phyloP scores from a whole-genome alignment of 345 rosid species.

The Hirschfeldia incana region DNA sequence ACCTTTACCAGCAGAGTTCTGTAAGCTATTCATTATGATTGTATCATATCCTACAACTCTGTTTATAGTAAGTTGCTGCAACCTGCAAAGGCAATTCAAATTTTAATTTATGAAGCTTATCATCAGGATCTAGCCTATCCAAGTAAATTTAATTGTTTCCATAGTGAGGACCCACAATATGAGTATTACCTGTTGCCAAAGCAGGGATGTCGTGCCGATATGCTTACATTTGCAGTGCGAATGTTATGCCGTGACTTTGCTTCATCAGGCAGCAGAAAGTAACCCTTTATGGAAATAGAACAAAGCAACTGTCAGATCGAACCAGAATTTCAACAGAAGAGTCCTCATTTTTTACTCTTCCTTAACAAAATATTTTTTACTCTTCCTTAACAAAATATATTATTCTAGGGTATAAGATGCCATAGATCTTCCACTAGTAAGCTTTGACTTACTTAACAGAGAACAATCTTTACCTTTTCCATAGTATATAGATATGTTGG shows the following conservation, averaged over 20 bases:
- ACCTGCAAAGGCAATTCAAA: conserved; percentile 57
- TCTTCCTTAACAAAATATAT: not conserved
- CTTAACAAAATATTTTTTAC: not conserved
- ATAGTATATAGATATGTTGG: conserved; percentile 86
- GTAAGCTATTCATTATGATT: conserved; percentile 94
- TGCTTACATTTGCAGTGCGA: conserved; percentile 73
- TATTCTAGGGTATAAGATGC: conserved; percentile 7
- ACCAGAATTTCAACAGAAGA: conserved; percentile 6
- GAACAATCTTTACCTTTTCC: conserved; percentile 69
- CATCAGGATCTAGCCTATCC: conserved; percentile 15
- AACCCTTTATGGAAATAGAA: conserved; percentile 57
- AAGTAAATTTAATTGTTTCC: not conserved
- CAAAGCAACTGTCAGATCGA: not conserved
- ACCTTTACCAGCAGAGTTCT: conserved; percentile 92
- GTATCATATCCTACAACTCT: conserved; percentile 99
- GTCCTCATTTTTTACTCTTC: conserved; percentile 10
- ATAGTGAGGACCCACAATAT: conserved; percentile 16
- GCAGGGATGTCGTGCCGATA: conserved; percentile 92
- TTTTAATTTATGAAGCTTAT: conserved; percentile 3
- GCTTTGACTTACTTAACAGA: not conserved
- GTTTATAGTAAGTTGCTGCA: conserved; percentile 99
- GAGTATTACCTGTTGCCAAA: conserved; percentile 88
- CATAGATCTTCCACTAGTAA: not conserved
- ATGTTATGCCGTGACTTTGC: conserved; percentile 85
- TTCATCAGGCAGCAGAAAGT: conserved; percentile 87